Evolutionary conservation across 139 green algal species (phyloP).

Genomic region (Closterium sp.): DNA sequence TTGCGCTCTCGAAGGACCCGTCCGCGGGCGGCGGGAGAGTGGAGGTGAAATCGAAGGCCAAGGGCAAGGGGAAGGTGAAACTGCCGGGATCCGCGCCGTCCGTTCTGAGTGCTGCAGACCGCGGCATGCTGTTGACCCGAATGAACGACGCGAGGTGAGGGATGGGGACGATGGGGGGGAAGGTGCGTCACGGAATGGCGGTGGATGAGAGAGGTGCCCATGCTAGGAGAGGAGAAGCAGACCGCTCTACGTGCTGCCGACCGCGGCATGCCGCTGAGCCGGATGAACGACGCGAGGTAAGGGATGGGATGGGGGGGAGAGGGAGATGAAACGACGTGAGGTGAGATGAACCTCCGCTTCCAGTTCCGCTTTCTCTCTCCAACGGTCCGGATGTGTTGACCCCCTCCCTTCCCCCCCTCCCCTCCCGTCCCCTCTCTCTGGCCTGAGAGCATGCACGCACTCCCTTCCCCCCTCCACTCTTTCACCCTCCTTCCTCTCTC

Average conservation of each 20-base stretch:
- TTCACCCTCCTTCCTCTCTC: background rate
- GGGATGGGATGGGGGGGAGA: background rate
- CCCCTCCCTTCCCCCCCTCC: background rate
- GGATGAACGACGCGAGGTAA: background rate
- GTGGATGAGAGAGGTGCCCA: too few relatives aligned
- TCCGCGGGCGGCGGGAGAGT: background rate
- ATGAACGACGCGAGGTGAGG: background rate
- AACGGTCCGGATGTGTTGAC: too few relatives aligned
- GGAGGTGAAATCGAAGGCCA: background rate
- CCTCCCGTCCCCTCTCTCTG: background rate
- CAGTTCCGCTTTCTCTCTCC: too few relatives aligned
- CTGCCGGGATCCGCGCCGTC: background rate
- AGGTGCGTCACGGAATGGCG: background rate
- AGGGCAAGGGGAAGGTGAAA: background rate
- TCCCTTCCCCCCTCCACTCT: background rate
- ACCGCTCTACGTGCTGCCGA: too few relatives aligned
- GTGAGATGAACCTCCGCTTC: background rate
- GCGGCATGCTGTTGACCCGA: background rate
- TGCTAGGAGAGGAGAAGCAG: too few relatives aligned
- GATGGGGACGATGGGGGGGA: background rate
- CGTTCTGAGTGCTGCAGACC: background rate
- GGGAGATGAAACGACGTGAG: background rate
- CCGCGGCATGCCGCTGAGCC: too few relatives aligned
- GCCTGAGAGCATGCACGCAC: too few relatives aligned
- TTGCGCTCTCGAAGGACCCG: background rate